Conservation (phyloP, 352 stramenopile genomes). For the Phytophthora cryptogea region DNA sequence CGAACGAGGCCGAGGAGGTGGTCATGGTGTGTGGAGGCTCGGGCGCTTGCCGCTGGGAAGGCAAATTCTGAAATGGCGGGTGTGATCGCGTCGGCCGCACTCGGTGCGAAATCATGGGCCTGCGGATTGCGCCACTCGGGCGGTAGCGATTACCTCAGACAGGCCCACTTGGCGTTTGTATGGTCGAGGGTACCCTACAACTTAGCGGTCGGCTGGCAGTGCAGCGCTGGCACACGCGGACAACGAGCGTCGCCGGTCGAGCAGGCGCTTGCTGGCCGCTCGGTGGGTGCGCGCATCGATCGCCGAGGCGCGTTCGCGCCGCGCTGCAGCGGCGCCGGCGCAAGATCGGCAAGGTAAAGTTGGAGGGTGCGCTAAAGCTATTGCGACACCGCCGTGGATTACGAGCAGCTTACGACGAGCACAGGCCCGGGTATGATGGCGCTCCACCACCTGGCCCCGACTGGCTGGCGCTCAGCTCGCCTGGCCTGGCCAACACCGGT, state of each 20-base stretch:
- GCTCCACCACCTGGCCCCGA: neutral
- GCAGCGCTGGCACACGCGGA: neutral
- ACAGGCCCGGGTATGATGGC: constrained; percentile 18
- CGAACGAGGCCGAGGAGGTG: constrained; percentile 27
- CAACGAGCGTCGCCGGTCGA: too few species aligned
- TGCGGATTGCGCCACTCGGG: constrained; percentile 31
- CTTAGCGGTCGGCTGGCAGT: neutral
- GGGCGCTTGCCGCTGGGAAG: constrained; percentile 15
- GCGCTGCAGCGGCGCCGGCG: too few species aligned
- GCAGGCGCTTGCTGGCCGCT: too few species aligned
- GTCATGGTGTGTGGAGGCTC: constrained; percentile 18
- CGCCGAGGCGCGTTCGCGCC: too few species aligned
- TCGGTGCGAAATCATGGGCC: constrained; percentile 36
- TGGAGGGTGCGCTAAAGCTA: constrained; percentile 6
- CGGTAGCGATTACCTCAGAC: constrained; percentile 4
- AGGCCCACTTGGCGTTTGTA: constrained; percentile 24
- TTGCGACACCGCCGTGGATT: constrained; percentile 31
- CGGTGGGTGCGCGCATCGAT: too few species aligned
- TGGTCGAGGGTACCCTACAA: neutral
- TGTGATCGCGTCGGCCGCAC: constrained; percentile 15
- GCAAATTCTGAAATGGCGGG: constrained; percentile 42
- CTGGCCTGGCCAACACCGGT: neutral
- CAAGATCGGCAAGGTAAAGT: neutral
- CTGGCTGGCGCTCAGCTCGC: constrained; percentile 1
- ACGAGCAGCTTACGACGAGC: constrained; percentile 12